These are phyloP conservation scores for Ogataea glucozyma DNA, from an alignment of 805 yeast species.

Conservation along the genomic window DNA sequence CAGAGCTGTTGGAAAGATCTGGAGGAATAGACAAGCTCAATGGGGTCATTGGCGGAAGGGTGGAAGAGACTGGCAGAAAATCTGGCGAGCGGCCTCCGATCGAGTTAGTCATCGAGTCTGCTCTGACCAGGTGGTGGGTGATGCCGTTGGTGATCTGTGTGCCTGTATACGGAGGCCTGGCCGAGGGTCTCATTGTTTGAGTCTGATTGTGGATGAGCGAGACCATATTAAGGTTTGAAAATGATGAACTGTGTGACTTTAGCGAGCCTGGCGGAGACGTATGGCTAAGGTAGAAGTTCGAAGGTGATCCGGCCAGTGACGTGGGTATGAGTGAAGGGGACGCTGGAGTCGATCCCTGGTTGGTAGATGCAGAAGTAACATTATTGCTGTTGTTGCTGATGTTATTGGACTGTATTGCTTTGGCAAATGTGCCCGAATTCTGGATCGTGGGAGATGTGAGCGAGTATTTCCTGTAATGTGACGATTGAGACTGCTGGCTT, in stretches of 20 bases:
- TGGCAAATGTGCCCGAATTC: conserved; percentile 8
- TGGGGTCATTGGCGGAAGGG: conserved; percentile 42
- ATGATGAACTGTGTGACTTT: conserved; percentile 31
- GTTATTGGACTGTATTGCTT: conserved; percentile 14
- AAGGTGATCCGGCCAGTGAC: conserved; percentile 56
- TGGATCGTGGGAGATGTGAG: conserved; percentile 23
- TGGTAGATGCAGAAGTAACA: too few relatives aligned
- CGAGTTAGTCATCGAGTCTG: conserved; percentile 28
- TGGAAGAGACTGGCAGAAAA: conserved; percentile 35
- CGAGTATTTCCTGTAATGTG: conserved; percentile 19
- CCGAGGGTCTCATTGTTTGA: conserved; percentile 20
- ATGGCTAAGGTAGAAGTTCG: conserved; percentile 52
- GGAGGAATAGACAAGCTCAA: conserved; percentile 30
- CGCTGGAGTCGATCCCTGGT: conserved; percentile 39
- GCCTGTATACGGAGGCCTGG: conserved; percentile 20
- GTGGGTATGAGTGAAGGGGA: conserved; percentile 55
- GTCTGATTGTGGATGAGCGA: conserved; percentile 11
- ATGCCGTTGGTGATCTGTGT: conserved; percentile 2
- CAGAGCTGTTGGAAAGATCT: conserved; percentile 8
- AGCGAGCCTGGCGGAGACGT: conserved; percentile 50
- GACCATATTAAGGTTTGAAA: conserved; percentile 14
- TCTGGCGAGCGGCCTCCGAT: conserved; percentile 37
- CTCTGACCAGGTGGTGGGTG: conserved; percentile 19
- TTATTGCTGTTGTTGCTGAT: conserved; percentile 12
- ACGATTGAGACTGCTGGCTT: conserved; percentile 11